phyloP scores from a whole-genome alignment of 108 stramenopile species.

The Cyclotella choctawhatcheeana region DNA sequence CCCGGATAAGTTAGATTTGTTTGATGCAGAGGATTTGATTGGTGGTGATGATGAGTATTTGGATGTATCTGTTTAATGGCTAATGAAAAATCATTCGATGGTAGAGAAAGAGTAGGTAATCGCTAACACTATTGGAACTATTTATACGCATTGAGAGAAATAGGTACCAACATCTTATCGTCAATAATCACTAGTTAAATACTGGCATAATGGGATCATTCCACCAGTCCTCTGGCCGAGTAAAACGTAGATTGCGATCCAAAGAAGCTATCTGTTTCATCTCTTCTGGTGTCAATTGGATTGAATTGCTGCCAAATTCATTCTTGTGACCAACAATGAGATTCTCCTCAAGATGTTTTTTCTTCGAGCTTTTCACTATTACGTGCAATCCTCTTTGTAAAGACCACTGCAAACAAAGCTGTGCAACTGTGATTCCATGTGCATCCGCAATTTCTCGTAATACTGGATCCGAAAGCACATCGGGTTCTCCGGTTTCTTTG shows the following conservation, averaged over 20 bases:
- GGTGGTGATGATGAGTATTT: conserved; percentile 41
- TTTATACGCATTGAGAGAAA: too few species aligned
- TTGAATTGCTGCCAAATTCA: conserved; percentile 26
- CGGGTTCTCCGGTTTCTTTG: conserved; percentile 63
- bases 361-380: conserved; percentile 65
- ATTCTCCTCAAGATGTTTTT: conserved; percentile 62
- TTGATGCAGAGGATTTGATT: conserved; percentile 44
- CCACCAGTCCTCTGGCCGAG: conserved; percentile 88
- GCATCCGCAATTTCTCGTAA: conserved; percentile 51
- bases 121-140: not conserved
- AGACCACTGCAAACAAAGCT: conserved; percentile 75
- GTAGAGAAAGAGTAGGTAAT: not conserved
- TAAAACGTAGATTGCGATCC: conserved; percentile 71
- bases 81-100: not conserved
- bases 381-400: conserved; percentile 69
- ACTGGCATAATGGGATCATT: conserved; percentile 57
- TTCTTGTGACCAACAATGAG: conserved; percentile 27
- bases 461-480: conserved; percentile 60
- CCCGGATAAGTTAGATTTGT: conserved; percentile 47
- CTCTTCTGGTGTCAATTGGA: conserved; percentile 43
- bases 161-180: too few species aligned
- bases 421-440: conserved; percentile 59
- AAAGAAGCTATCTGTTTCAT: conserved; percentile 62
- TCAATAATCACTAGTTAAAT: conserved; percentile 74
- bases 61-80: conserved; percentile 44